A percentile compares a stretch with the other conserved stretches of the same genome.
Conservation (phyloP, 495 filamentous ascomycete genomes). For the Emericellopsis terricola region DNA sequence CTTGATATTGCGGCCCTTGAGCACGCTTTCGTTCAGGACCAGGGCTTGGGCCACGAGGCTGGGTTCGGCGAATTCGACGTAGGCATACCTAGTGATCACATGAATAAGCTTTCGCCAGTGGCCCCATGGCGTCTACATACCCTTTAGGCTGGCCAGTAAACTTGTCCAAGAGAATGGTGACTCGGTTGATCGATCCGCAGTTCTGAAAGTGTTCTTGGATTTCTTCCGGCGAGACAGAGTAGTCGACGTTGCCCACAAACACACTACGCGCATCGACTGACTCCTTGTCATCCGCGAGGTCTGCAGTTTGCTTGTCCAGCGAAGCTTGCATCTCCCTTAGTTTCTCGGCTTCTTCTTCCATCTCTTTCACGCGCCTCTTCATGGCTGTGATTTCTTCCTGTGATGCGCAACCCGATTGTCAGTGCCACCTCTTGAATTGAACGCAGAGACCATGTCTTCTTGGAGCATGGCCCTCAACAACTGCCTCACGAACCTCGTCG, state of each 20-base stretch:
- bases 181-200: constrained; percentile 93
- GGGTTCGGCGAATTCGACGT: constrained; percentile 96
- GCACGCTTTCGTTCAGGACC: constrained; percentile 90
- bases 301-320: constrained; percentile 68
- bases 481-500: neutral
- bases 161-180: constrained; percentile 95
- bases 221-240: constrained; percentile 93
- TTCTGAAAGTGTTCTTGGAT: constrained; percentile 98
- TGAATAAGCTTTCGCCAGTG: neutral
- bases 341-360: constrained; percentile 96
- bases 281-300: constrained; percentile 80
- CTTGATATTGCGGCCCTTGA: constrained; percentile 89
- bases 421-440: too few relatives aligned
- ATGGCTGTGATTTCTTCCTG: constrained; percentile 86
- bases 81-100: constrained; percentile 60
- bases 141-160: constrained; percentile 97
- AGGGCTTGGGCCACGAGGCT: constrained; percentile 84
- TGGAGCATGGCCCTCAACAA: too few relatives aligned
- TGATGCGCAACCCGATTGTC: neutral
- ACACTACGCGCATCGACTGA: constrained; percentile 91
- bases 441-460: too few relatives aligned
- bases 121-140: constrained; percentile 28
- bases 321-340: constrained; percentile 90
- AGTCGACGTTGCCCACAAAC: constrained; percentile 98
- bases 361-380: constrained; percentile 95